Evolutionary conservation across 78 protist species (phyloP), one percentile per base, ranked within the genome.

Genomic region (Pigoraptor vietnamica): DNA sequence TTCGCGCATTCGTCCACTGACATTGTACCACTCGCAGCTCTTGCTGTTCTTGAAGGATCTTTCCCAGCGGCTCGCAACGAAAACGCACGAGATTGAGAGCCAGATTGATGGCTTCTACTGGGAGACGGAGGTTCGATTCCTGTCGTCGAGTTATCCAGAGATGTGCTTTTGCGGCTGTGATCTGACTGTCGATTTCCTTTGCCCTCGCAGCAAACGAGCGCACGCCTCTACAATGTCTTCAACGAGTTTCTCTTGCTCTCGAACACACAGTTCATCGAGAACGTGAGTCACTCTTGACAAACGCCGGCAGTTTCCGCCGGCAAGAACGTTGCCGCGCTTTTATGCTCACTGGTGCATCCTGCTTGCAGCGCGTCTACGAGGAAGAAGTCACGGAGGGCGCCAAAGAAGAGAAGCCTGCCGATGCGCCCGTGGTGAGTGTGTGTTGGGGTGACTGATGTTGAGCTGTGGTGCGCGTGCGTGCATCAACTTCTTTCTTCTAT

Each of bases 251-350:
- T 94, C 35, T 91, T 94, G 97, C 90, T 95, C n/a, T 92, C 97
- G 40, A 93, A 95, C 91, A 83, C 94, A 37, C 97, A 95, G 87
- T 95, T 94, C 83, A 94, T 95, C 39, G 97, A 95, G 89, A 95
- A 95, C 88, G 97, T 95, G 81, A 32, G 91, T 40, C 14, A n/a
- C n/a, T n/a, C n/a, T n/a, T n/a, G n/a, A n/a, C n/a, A n/a, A n/a
- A n/a, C n/a, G n/a, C n/a, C n/a, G n/a, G n/a, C n/a, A n/a, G n/a
- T n/a, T n/a, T n/a, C n/a, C n/a, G n/a, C n/a, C n/a, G n/a, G n/a
- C n/a, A n/a, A n/a, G n/a, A n/a, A n/a, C n/a, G n/a, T 21, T 48
- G 67, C 67, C 14, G 67, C 67, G 67, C 14, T 48, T 48, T 14
- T 48, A 48, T 48, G 6, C 67, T 48, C 14, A 48, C 14, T 48